Evolutionary conservation across 257 asterid species (phyloP).

Genomic region (Nicotiana sylvestris): DNA sequence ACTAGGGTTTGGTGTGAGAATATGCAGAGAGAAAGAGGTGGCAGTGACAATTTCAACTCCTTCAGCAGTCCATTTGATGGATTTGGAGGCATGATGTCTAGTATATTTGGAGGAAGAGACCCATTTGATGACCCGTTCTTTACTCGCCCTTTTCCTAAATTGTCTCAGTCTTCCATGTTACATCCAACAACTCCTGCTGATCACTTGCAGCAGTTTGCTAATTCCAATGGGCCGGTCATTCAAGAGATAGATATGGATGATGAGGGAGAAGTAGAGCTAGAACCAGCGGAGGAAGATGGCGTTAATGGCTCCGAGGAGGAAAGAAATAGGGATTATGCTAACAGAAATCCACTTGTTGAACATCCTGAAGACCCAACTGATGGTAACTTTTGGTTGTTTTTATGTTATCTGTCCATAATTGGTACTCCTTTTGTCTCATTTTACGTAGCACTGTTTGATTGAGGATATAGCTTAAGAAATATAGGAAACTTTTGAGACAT

Average conservation of each 20-base stretch:
- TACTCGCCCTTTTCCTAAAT: conserved; percentile 33
- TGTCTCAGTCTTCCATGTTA: conserved; percentile 25
- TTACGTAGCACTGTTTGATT: too few species aligned
- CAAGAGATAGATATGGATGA: conserved; percentile 15
- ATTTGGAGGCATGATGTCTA: conserved; percentile 21
- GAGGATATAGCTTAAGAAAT: too few species aligned
- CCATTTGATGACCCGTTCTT: conserved; percentile 78
- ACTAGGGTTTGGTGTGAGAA: background rate
- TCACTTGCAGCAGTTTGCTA: conserved; percentile 22
- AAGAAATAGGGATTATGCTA: conserved; percentile 14
- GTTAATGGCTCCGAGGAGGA: conserved; percentile 14
- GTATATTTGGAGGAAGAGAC: conserved; percentile 49
- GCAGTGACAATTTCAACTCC: background rate
- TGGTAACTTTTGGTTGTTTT: conserved; percentile 31
- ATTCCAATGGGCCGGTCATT: conserved; percentile 42
- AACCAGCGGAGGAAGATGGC: conserved; percentile 18
- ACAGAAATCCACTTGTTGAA: conserved; percentile 59
- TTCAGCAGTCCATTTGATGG: background rate
- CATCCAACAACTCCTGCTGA: conserved; percentile 15
- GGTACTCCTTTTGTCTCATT: too few species aligned
- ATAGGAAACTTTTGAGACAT: too few species aligned
- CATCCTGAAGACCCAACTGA: conserved; percentile 69
- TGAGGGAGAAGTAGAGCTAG: background rate
- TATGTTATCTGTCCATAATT: background rate
- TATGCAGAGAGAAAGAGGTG: conserved; percentile 21